phyloP scores from a whole-genome alignment of 2,329 filamentous ascomycete species.

The Coniochaeta sp. region DNA sequence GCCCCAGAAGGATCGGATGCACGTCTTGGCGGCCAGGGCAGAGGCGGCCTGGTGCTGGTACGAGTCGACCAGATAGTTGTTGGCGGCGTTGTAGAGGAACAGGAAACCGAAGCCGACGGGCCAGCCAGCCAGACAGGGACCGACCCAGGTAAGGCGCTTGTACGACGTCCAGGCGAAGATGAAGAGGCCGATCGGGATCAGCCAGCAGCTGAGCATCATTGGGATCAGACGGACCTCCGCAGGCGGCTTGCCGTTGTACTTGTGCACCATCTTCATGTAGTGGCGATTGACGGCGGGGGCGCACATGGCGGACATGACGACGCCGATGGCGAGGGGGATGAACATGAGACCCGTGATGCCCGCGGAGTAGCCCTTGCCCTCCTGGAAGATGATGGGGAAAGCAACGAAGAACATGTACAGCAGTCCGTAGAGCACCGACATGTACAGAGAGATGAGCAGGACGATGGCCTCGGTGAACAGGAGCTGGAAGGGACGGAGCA shows the following conservation, averaged over 20 bases:
- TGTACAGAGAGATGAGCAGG: conserved; percentile 76
- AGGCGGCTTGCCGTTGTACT: conserved; percentile 65
- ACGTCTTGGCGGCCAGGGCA: conserved; percentile 76
- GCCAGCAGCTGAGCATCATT: conserved; percentile 74
- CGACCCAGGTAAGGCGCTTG: conserved; percentile 57
- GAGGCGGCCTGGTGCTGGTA: conserved; percentile 70
- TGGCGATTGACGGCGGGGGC: conserved; percentile 73
- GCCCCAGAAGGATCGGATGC: conserved; percentile 73
- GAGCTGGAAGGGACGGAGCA: conserved; percentile 78
- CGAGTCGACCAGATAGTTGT: conserved; percentile 63
- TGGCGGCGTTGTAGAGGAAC: conserved; percentile 74
- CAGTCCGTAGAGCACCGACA: conserved; percentile 71
- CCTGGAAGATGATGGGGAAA: conserved; percentile 64
- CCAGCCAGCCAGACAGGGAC: conserved; percentile 63
- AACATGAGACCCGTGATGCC: conserved; percentile 79
- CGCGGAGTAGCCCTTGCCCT: conserved; percentile 71
- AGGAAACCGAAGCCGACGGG: conserved; percentile 76
- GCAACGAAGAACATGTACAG: conserved; percentile 74
- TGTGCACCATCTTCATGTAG: conserved; percentile 57
- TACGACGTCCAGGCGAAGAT: conserved; percentile 61
- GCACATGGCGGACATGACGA: conserved; percentile 58
- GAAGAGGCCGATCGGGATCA: conserved; percentile 53
- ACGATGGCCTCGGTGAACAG: conserved; percentile 81
- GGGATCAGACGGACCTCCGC: conserved; percentile 73
- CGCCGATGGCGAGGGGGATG: conserved; percentile 73